Evolutionary conservation across 2,329 filamentous ascomycete species (phyloP).

Genomic region (Tolypocladium endophyticum): DNA sequence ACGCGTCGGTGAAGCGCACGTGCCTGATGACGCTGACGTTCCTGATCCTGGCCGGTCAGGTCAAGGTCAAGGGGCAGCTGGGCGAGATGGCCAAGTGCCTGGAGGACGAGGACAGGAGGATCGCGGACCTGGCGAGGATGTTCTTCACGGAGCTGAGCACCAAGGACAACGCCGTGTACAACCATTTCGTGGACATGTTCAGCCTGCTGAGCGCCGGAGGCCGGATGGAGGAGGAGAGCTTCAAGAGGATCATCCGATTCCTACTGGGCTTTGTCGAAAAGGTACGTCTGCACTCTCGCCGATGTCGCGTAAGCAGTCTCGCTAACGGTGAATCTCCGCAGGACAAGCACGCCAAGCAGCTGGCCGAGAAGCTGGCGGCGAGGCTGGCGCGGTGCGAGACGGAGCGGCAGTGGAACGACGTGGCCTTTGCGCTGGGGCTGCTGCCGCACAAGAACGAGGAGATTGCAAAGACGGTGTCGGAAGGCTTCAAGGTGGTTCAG

Average conservation of each 20-base stretch:
- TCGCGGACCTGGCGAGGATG: conserved; percentile 89
- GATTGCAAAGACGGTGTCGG: conserved; percentile 63
- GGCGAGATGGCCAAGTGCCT: conserved; percentile 99
- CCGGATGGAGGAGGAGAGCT: conserved; percentile 71
- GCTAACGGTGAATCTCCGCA: conserved; percentile 24
- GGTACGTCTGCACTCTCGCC: conserved; percentile 38
- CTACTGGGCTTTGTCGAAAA: conserved; percentile 95
- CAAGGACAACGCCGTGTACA: conserved; percentile 98
- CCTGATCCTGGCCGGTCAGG: conserved; percentile 89
- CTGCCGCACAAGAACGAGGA: conserved; percentile 91
- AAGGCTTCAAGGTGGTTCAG: conserved; percentile 66
- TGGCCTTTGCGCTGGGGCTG: conserved; percentile 81
- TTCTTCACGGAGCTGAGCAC: conserved; percentile 97
- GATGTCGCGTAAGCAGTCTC: background rate
- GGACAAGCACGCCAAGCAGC: conserved; percentile 95
- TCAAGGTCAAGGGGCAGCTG: conserved; percentile 97
- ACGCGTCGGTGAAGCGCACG: conserved; percentile 87
- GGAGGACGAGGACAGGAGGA: conserved; percentile 89
- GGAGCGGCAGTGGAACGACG: conserved; percentile 95
- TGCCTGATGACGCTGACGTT: conserved; percentile 98
- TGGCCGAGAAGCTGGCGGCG: conserved; percentile 85
- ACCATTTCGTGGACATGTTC: conserved; percentile 99
- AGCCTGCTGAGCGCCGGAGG: conserved; percentile 77
- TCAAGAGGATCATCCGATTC: conserved; percentile 83
- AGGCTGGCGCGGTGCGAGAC: conserved; percentile 77